phyloP scores from a whole-genome alignment of 192 early-diverging fungal genomes.

The Gryganskiella cystojenkinii region DNA sequence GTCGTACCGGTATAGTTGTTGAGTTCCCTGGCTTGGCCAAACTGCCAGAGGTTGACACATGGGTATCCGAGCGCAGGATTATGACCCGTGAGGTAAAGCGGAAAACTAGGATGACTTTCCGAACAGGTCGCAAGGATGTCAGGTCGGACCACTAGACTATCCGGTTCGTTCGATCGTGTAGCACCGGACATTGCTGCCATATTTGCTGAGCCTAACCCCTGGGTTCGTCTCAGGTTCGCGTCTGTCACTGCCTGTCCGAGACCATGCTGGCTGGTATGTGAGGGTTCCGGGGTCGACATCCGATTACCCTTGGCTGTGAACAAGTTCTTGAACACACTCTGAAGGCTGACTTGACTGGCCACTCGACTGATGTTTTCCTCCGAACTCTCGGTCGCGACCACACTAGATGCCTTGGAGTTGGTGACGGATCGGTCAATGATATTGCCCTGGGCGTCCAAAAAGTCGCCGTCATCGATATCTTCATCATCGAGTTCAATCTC shows the following conservation, averaged over 20 bases:
- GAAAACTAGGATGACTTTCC: conserved; percentile 59
- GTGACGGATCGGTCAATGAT: conserved; percentile 30
- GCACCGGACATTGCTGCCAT: background rate
- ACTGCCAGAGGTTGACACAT: conserved; percentile 82
- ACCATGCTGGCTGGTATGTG: conserved; percentile 11
- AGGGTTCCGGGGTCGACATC: background rate
- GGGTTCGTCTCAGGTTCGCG: conserved; percentile 29
- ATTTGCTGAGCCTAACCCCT: conserved; percentile 5
- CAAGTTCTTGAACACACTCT: conserved; percentile 43
- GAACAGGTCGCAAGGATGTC: conserved; percentile 55
- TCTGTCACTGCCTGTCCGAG: conserved; percentile 28
- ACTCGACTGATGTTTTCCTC: conserved; percentile 24
- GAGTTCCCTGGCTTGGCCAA: conserved; percentile 76
- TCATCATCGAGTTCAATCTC: conserved; percentile 47
- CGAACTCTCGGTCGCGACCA: conserved; percentile 32
- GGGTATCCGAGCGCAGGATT: conserved; percentile 61
- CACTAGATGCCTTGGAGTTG: conserved; percentile 29
- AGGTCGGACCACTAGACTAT: conserved; percentile 44
- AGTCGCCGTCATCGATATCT: conserved; percentile 27
- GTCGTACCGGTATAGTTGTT: conserved; percentile 66
- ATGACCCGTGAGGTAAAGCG: conserved; percentile 63
- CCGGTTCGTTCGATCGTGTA: conserved; percentile 19
- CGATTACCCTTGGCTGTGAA: conserved; percentile 23
- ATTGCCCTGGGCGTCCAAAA: conserved; percentile 46
- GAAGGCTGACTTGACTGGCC: conserved; percentile 33